Percentiles rank a stretch among this genome's conserved stretches.
Evolutionary conservation across 2,329 filamentous ascomycete genomes (phyloP).

Genomic region (Talaromyces sp.): DNA sequence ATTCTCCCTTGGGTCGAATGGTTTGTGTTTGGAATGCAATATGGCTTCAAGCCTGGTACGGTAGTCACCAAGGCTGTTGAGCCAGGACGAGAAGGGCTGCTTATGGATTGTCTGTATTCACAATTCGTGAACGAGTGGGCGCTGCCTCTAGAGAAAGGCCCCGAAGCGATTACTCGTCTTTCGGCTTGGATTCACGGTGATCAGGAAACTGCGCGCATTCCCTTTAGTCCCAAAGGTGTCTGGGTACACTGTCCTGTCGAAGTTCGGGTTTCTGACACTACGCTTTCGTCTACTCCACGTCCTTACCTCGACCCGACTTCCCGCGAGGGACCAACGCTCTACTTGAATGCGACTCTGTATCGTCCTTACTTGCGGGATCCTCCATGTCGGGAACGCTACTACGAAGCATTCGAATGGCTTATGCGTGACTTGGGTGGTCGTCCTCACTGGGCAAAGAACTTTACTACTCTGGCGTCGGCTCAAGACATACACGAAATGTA

Average conservation of each 20-base stretch:
- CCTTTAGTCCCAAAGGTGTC: constrained; percentile 72
- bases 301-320: constrained; percentile 72
- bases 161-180: constrained; percentile 78
- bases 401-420: constrained; percentile 84
- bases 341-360: constrained; percentile 88
- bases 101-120: constrained; percentile 98
- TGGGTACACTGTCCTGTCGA: constrained; percentile 90
- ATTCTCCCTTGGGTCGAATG: constrained; percentile 87
- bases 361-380: constrained; percentile 76
- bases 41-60: constrained; percentile 72
- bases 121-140: constrained; percentile 99
- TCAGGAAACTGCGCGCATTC: constrained; percentile 67
- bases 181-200: constrained; percentile 83
- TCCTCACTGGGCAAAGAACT: constrained; percentile 95
- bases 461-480: constrained; percentile 55
- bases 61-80: constrained; percentile 71
- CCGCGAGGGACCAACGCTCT: constrained; percentile 68
- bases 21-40: constrained; percentile 97
- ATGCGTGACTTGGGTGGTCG: constrained; percentile 80
- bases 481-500: constrained; percentile 66
- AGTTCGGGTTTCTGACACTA: constrained; percentile 78
- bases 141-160: constrained; percentile 77
- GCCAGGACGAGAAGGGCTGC: constrained; percentile 71
- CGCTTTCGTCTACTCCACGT: constrained; percentile 47
- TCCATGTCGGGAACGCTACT: constrained; percentile 72